Base-by-base conservation (phyloP, 169 alveolate genomes). In the Plasmodium fragile region DNA sequence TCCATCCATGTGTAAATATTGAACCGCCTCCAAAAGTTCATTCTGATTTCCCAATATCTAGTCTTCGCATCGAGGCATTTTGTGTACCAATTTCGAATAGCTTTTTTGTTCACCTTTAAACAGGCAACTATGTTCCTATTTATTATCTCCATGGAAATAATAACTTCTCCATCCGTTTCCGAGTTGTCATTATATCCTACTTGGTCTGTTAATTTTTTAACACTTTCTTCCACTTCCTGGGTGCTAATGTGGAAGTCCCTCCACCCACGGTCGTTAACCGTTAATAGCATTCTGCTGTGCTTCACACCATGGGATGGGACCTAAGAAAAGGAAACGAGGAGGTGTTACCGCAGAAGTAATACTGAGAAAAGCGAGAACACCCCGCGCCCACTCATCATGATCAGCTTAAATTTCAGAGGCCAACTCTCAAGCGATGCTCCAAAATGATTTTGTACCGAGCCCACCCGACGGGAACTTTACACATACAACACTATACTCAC, bases 41-140 rank as follows among this genome's bases (percentile, higher is more conserved):
- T 81, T 59, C 36, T 81, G 0, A 16, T 28, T 59, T 55, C 25
- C 91, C 91, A 81, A 25, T 81, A 81, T 8, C 32, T 53, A 59
- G 7, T n/a, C 34, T 73, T 81, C 43, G 25, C 78, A 7, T 43
- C 34, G 10, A 81, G 55, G 39, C 80, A 81, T 53, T 81, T 22
- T 18, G 55, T 5, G 43, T 30, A 55, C 91, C 91, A 55, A 11
- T 28, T 81, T n/a, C 71, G 39, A 2, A 59, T 65, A 5, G 55
- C 90, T 41, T 34, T 34, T 5, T 22, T 73, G 16, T 73, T 73
- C 3, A 73, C 32, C 25, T 22, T 32, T 73, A 73, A 22, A 22
- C 3, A 65, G 13, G 75, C 75, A 22, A 2, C 16, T 7, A 65
- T 25, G 2, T 65, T 65, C 75, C 75, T 18, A 8, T 65, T 65